Evolutionary conservation across 108 stramenopile species (phyloP).

Genomic region (Stephanodiscus minutulus): DNA sequence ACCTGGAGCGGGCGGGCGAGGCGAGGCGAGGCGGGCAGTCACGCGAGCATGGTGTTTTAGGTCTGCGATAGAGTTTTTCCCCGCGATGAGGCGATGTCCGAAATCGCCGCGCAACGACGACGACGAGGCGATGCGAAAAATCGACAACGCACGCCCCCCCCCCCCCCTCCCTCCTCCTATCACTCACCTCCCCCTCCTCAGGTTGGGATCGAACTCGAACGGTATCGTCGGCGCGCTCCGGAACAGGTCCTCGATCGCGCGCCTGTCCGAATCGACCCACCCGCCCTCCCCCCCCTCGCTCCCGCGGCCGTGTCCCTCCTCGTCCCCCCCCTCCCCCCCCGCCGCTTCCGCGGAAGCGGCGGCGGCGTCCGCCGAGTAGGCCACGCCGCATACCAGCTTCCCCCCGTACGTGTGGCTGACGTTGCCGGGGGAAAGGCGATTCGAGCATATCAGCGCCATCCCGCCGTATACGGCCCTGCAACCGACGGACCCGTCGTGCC

Average conservation of each 20-base stretch:
- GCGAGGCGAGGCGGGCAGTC: no score
- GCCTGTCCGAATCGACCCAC: conserved; percentile 33
- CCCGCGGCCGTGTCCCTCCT: no score
- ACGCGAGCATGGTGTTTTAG: background rate
- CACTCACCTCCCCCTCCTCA: conserved; percentile 54
- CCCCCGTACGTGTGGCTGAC: conserved; percentile 78
- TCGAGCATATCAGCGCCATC: conserved; percentile 83
- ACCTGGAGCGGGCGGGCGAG: conserved; percentile 16
- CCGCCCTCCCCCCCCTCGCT: conserved; percentile 10
- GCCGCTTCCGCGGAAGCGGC: no score
- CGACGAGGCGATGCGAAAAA: no score
- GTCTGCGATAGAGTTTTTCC: background rate
- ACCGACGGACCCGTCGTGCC: no score
- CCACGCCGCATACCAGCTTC: conserved; percentile 35
- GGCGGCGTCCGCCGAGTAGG: conserved; percentile 49
- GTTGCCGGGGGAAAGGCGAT: conserved; percentile 63
- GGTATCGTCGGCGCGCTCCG: conserved; percentile 50
- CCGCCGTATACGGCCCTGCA: conserved; percentile 82
- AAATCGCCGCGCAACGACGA: no score
- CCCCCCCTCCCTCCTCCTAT: no score
- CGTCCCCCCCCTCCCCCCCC: no score
- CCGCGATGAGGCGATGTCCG: background rate
- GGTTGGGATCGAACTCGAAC: conserved; percentile 60
- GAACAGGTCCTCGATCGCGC: conserved; percentile 65
- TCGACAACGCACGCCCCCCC: no score